Evolutionary conservation across 2,329 filamentous ascomycete genomes (phyloP).

Genomic region (Stagonosporopsis rhizophila): DNA sequence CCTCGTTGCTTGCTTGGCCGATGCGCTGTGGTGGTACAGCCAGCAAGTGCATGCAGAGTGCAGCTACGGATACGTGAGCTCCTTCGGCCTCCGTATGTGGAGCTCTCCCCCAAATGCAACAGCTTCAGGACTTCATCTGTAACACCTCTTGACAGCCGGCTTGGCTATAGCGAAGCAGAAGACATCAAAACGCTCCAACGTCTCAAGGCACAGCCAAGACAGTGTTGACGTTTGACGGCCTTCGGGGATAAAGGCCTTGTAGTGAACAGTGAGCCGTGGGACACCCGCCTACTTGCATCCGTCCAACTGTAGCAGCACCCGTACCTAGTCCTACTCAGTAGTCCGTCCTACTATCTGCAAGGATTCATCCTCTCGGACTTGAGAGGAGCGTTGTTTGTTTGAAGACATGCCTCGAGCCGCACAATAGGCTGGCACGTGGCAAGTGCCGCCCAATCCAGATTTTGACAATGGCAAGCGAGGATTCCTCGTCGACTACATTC

Average conservation of each 20-base stretch:
- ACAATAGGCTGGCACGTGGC: slow-evolving; percentile 12
- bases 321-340: too few species aligned
- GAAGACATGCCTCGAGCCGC: slow-evolving; percentile 13
- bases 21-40: slow-evolving; percentile 27
- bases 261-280: slow-evolving; percentile 18
- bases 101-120: slow-evolving; percentile 21
- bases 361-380: slow-evolving; percentile 1
- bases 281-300: slow-evolving; percentile 20
- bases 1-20: slow-evolving; percentile 11
- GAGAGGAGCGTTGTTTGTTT: slow-evolving; percentile 15
- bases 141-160: slow-evolving; percentile 28
- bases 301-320: slow-evolving; percentile 7
- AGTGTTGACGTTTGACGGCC: slow-evolving; percentile 28
- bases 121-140: slow-evolving; percentile 28
- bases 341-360: not conserved
- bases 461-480: slow-evolving; percentile 13
- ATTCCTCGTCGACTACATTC: slow-evolving; percentile 13
- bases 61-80: slow-evolving; percentile 10
- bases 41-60: slow-evolving; percentile 17
- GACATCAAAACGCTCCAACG: slow-evolving; percentile 35
- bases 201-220: slow-evolving; percentile 31
- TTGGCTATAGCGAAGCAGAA: slow-evolving; percentile 36
- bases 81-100: slow-evolving; percentile 14
- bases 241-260: slow-evolving; percentile 12
- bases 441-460: not conserved